These are phyloP conservation scores for Cyberlindnera subsufficiens DNA, from an alignment of 805 yeast species.

Conservation along the genomic window DNA sequence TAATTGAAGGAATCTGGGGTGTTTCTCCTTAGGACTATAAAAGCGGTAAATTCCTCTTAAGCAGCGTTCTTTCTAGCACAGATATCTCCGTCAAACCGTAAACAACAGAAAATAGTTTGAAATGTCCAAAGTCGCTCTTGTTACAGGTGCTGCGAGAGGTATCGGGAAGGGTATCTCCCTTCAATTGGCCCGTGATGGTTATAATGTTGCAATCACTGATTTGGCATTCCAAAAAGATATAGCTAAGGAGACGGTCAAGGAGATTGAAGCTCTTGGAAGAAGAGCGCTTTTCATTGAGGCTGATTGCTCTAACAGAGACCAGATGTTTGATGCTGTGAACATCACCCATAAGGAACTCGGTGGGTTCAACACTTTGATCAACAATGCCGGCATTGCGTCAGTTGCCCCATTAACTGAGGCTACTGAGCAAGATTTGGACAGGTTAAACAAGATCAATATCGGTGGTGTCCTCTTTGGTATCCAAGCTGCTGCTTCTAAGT, in stretches of 20 bases:
- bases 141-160: constrained; percentile 90
- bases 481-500: constrained; percentile 28
- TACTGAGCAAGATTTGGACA: constrained; percentile 23
- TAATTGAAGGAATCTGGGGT: too few species aligned
- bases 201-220: constrained; percentile 31
- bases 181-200: constrained; percentile 74
- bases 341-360: constrained; percentile 26
- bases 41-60: too few species aligned
- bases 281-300: constrained; percentile 22
- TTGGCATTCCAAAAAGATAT: constrained; percentile 17
- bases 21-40: too few species aligned
- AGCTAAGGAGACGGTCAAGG: constrained; percentile 21
- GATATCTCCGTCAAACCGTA: background rate
- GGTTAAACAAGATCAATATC: constrained; percentile 24
- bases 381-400: constrained; percentile 32
- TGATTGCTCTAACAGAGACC: constrained; percentile 21
- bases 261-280: constrained; percentile 16
- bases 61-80: too few species aligned
- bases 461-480: constrained; percentile 29
- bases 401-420: constrained; percentile 24
- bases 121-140: constrained; percentile 44
- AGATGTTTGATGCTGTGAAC: constrained; percentile 24
- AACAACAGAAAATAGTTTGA: too few species aligned
- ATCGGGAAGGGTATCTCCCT: constrained; percentile 78
- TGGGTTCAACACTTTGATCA: constrained; percentile 29